Percentiles rank a stretch among this genome's conserved stretches.
Evolutionary conservation across 768 basidiomycete species (phyloP).

Genomic region (Daedalea quercina): DNA sequence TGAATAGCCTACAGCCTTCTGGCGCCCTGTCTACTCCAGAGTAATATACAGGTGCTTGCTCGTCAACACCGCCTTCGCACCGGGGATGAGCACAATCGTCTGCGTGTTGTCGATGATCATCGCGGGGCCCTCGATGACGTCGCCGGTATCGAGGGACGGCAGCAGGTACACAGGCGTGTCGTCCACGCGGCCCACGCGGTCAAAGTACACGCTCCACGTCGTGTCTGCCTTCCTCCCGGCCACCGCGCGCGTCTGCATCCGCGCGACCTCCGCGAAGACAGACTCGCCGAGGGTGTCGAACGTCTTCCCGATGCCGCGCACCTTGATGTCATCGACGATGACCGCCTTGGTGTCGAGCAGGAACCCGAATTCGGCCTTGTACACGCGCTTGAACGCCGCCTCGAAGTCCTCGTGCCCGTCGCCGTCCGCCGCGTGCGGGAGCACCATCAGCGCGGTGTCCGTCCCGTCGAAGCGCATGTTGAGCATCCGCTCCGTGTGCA

Average conservation of each 20-base stretch:
- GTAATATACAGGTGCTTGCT: slow-evolving; percentile 61
- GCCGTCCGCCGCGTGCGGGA: slow-evolving; percentile 42
- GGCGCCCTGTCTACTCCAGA: slow-evolving; percentile 20
- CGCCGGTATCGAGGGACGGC: slow-evolving; percentile 58
- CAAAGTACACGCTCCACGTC: slow-evolving; percentile 73
- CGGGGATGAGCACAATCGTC: slow-evolving; percentile 84
- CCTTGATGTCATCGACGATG: slow-evolving; percentile 90
- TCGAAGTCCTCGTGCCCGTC: slow-evolving; percentile 69
- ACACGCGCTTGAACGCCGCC: slow-evolving; percentile 69
- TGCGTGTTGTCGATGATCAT: slow-evolving; percentile 96
- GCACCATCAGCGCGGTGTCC: slow-evolving; percentile 87
- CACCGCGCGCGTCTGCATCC: slow-evolving; percentile 36
- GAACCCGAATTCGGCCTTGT: slow-evolving; percentile 90
- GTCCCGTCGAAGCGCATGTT: slow-evolving; percentile 95
- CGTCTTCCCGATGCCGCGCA: slow-evolving; percentile 86
- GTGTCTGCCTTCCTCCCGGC: slow-evolving; percentile 40
- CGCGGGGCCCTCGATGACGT: slow-evolving; percentile 75
- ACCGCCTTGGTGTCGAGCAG: slow-evolving; percentile 76
- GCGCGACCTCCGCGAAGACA: slow-evolving; percentile 67
- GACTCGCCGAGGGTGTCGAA: slow-evolving; percentile 76
- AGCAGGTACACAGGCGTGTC: slow-evolving; percentile 80
- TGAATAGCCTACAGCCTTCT: neutral
- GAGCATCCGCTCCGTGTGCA: slow-evolving; percentile 73
- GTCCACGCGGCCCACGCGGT: slow-evolving; percentile 65
- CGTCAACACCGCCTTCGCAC: slow-evolving; percentile 57